These are phyloP conservation scores for Linum trigynum DNA, from an alignment of 345 rosid species.

Conservation along the genomic window DNA sequence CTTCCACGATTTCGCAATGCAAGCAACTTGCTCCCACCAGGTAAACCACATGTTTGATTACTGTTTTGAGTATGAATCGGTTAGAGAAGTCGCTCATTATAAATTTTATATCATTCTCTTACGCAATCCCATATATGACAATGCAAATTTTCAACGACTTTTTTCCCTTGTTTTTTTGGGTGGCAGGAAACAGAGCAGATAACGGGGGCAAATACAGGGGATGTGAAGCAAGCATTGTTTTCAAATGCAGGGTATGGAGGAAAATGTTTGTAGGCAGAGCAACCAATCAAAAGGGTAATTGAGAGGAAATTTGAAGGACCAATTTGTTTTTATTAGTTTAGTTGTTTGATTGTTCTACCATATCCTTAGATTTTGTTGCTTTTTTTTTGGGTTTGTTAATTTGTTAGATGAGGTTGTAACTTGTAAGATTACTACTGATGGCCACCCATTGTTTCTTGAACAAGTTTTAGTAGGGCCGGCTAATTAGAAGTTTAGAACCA, in stretches of 20 bases:
- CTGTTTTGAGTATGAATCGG: constrained; percentile 31
- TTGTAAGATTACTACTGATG: too few relatives aligned
- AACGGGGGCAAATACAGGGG: constrained; percentile 42
- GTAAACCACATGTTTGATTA: constrained; percentile 6
- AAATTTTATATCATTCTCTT: not conserved
- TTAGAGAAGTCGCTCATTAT: not conserved
- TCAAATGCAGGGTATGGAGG: constrained; percentile 95
- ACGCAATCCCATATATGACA: too few relatives aligned
- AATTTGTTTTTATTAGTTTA: too few relatives aligned
- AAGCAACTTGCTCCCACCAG: constrained; percentile 57
- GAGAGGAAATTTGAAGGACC: too few relatives aligned
- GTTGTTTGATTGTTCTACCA: too few relatives aligned
- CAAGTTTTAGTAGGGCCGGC: too few relatives aligned
- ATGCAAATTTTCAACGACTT: not conserved
- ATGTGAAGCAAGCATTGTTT: constrained; percentile 80
- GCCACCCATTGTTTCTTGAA: too few relatives aligned
- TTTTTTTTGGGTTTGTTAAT: too few relatives aligned
- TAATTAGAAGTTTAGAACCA: too few relatives aligned
- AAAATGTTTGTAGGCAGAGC: constrained; percentile 38
- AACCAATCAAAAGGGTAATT: too few relatives aligned
- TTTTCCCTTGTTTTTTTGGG: not conserved
- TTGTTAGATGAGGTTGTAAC: too few relatives aligned
- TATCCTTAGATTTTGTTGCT: too few relatives aligned
- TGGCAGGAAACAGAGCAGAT: constrained; percentile 39
- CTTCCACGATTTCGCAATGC: constrained; percentile 80